Percentiles rank a stretch among this genome's conserved stretches.
Conservation (phyloP, 2,329 filamentous ascomycete genomes). For the Teratosphaeria gauchensis region DNA sequence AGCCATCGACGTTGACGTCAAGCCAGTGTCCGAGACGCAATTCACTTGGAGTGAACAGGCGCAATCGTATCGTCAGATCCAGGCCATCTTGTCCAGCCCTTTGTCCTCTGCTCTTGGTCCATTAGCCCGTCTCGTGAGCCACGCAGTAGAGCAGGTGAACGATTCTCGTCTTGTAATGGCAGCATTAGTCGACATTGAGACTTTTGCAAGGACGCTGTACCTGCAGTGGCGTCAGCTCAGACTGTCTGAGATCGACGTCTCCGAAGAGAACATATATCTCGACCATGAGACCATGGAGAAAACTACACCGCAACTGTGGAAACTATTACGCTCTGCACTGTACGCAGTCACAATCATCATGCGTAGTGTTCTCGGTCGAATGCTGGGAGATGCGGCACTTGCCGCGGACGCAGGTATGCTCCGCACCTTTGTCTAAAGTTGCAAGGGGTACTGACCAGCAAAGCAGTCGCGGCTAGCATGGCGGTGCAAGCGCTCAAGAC, state of each 20-base stretch:
- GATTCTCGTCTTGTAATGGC: constrained; percentile 40
- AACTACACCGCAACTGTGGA: constrained; percentile 64
- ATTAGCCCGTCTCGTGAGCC: constrained; percentile 54
- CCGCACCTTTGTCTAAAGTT: neutral
- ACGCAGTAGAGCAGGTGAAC: constrained; percentile 50
- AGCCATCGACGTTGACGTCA: constrained; percentile 57
- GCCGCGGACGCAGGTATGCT: constrained; percentile 43
- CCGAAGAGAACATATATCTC: constrained; percentile 55
- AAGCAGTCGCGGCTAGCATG: constrained; percentile 46
- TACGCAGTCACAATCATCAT: constrained; percentile 67
- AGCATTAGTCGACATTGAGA: constrained; percentile 55
- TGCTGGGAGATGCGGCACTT: constrained; percentile 47
- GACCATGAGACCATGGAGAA: constrained; percentile 54
- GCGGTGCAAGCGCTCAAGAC: constrained; percentile 63
- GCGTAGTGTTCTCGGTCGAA: constrained; percentile 61
- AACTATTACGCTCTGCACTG: constrained; percentile 62
- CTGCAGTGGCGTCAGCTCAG: constrained; percentile 67
- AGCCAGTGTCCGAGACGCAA: constrained; percentile 40
- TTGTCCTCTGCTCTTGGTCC: constrained; percentile 59
- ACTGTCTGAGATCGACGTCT: constrained; percentile 61
- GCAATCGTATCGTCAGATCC: constrained; percentile 51
- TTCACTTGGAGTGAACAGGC: constrained; percentile 56
- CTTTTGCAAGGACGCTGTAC: constrained; percentile 56
- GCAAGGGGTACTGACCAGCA: neutral
- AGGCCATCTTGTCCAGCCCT: constrained; percentile 50